These are phyloP conservation scores for Penicillium sp. DNA, from an alignment of 2,329 filamentous ascomycete genomes.

Conservation along the genomic window DNA sequence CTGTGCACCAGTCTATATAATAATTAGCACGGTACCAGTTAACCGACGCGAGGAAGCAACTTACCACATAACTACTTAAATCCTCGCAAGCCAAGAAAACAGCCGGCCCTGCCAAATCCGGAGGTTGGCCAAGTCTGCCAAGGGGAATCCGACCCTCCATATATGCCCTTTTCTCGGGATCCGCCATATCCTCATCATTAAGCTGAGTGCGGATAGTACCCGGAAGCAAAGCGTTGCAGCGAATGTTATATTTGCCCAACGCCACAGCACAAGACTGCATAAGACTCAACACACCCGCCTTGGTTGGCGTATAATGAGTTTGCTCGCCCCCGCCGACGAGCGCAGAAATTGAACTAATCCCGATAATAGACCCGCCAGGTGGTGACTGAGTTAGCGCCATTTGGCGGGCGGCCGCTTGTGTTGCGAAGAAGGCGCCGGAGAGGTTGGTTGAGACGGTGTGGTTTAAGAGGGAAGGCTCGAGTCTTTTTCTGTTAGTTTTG, in stretches of 20 bases:
- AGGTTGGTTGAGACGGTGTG: slow-evolving; percentile 77
- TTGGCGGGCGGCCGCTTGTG: slow-evolving; percentile 79
- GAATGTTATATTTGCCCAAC: slow-evolving; percentile 69
- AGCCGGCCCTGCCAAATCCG: slow-evolving; percentile 78
- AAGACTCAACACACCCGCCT: slow-evolving; percentile 74
- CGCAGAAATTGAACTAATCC: slow-evolving; percentile 42
- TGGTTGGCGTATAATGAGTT: slow-evolving; percentile 85
- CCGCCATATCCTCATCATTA: slow-evolving; percentile 77
- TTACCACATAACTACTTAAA: slow-evolving; percentile 71
- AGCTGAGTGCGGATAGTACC: slow-evolving; percentile 81
- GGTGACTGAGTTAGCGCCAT: slow-evolving; percentile 72
- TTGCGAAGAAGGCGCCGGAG: slow-evolving; percentile 81
- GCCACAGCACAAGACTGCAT: slow-evolving; percentile 84
- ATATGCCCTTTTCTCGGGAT: slow-evolving; percentile 69
- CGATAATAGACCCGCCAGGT: slow-evolving; percentile 71
- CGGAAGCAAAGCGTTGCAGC: slow-evolving; percentile 80
- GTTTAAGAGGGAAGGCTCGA: slow-evolving; percentile 67
- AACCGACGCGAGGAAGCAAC: slow-evolving; percentile 19
- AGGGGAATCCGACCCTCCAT: slow-evolving; percentile 81
- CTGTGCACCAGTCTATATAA: slow-evolving; percentile 66
- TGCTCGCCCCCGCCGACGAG: slow-evolving; percentile 68
- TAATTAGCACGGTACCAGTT: background rate
- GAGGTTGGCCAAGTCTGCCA: slow-evolving; percentile 67
- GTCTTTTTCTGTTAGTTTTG: slow-evolving; percentile 30
- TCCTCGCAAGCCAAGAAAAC: slow-evolving; percentile 79